Base-by-base conservation (phyloP, 805 yeast species). In the Myxozyma geophila region DNA sequence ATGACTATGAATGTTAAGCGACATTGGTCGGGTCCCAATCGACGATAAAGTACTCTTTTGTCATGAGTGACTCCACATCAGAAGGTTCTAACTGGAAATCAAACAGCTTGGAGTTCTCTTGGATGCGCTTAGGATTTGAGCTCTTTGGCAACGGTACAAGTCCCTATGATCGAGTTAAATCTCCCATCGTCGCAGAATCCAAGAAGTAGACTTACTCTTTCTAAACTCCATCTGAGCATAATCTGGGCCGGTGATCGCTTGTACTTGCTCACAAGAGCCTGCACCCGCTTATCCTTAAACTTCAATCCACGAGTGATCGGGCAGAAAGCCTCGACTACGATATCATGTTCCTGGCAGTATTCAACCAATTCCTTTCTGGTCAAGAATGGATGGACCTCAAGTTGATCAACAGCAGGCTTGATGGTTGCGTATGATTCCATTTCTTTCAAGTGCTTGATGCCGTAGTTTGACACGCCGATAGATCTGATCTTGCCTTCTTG, bases 351-450 rank as follows among this genome's bases (percentile, higher is more conserved):
- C 39, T 80, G 78, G 73, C 89, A 85, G 75, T 78, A 88, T 59
- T 85, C 82, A 23, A 88, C 84, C 62, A 90, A 79, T 57, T 86
- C 85, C 59, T 80, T 76, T 70, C 88, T 76, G 77, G 87, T 89
- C 71, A 87, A 79, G 92, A 95, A 89, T 21, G 95, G 96, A 64
- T 90, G 89, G 57, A 90, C 81, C 75, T 90, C 96, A 71, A 90
- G 83, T 74, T 91, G 96, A 74, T 90, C 87, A 48, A 89, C 87
- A 0, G 87, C 90, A 0, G 96, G 92, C 65, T 80, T 80, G 66
- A 82, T 72, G 64, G 75, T 81, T 65, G 75, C 74, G 51, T 70
- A 63, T 56, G 59, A 58, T 43, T 69, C 69, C 51, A 74, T 75
- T 73, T 89, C 90, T 62, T 85, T 80, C 36, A 89, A 73, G 74